These are phyloP conservation scores for Zygoascus bituminiphila DNA, from an alignment of 805 yeast genomes.

Conservation along the genomic window DNA sequence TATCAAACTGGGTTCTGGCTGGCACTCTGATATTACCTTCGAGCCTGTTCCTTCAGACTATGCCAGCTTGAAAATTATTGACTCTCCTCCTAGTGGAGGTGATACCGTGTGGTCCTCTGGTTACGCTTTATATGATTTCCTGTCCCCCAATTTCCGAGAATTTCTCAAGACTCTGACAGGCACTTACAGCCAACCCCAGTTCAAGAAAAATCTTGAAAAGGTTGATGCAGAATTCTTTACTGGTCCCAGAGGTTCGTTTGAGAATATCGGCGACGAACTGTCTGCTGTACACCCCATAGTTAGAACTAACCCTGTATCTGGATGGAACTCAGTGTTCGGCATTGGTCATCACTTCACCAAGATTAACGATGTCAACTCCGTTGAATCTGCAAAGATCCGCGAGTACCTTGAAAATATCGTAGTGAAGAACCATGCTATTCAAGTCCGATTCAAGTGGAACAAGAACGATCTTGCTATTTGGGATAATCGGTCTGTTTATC, in stretches of 20 bases:
- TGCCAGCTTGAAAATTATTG: constrained; percentile 58
- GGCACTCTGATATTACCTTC: constrained; percentile 76
- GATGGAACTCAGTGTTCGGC: constrained; percentile 50
- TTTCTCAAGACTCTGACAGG: constrained; percentile 35
- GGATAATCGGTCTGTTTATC: constrained; percentile 65
- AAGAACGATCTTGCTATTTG: constrained; percentile 63
- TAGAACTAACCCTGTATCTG: constrained; percentile 60
- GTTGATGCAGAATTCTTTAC: constrained; percentile 15
- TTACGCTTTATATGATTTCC: constrained; percentile 45
- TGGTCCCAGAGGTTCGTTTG: constrained; percentile 24
- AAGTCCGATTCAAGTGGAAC: constrained; percentile 42
- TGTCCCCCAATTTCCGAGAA: constrained; percentile 41
- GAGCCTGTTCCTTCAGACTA: constrained; percentile 69
- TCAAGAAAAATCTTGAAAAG: constrained; percentile 11
- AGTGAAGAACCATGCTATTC: constrained; percentile 32
- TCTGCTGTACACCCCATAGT: constrained; percentile 44
- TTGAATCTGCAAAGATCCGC: constrained; percentile 41
- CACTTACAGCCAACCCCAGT: constrained; percentile 17
- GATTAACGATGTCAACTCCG: constrained; percentile 44
- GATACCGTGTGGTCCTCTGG: constrained; percentile 50
- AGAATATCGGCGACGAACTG: constrained; percentile 23
- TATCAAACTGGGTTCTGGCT: constrained; percentile 26
- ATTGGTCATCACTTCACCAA: constrained; percentile 44
- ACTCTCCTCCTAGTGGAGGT: constrained; percentile 47
- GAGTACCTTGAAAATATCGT: constrained; percentile 42